Percentiles rank a stretch among this genome's conserved stretches.
Conservation (phyloP, 768 basidiomycete genomes). For the Boletus eberwhitei region DNA sequence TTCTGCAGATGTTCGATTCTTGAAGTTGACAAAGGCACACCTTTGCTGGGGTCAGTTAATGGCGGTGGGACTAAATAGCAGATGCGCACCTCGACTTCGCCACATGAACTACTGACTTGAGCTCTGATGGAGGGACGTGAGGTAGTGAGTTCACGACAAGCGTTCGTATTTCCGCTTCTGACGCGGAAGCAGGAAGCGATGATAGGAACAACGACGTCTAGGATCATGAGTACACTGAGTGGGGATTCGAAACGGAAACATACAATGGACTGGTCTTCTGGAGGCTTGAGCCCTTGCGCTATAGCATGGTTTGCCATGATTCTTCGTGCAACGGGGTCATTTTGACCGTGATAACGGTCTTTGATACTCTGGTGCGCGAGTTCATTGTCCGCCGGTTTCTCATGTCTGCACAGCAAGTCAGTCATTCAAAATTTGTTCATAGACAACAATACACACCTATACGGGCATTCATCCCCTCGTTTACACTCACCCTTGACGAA, state of each 20-base stretch:
- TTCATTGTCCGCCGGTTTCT: slow-evolving; percentile 79
- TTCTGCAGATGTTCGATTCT: slow-evolving; percentile 78
- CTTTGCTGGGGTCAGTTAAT: slow-evolving; percentile 34
- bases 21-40: slow-evolving; percentile 97
- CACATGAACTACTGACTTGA: slow-evolving; percentile 85
- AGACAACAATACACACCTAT: slow-evolving; percentile 44
- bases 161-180: slow-evolving; percentile 73
- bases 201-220: slow-evolving; percentile 88
- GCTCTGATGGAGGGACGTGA: slow-evolving; percentile 53
- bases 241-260: slow-evolving; percentile 31
- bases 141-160: slow-evolving; percentile 67
- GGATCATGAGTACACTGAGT: slow-evolving; percentile 1
- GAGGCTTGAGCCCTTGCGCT: slow-evolving; percentile 78
- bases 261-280: slow-evolving; percentile 84
- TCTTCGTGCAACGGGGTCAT: slow-evolving; percentile 93
- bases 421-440: neutral
- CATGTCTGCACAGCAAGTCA: slow-evolving; percentile 56
- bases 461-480: slow-evolving; percentile 90
- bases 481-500: slow-evolving; percentile 94
- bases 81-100: slow-evolving; percentile 65
- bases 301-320: slow-evolving; percentile 81
- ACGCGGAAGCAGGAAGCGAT: slow-evolving; percentile 64
- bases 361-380: slow-evolving; percentile 89
- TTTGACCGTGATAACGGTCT: slow-evolving; percentile 89
- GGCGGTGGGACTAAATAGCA: neutral